phyloP scores from a whole-genome alignment of 2,329 filamentous ascomycete species.

The Phyllachora maydis region DNA sequence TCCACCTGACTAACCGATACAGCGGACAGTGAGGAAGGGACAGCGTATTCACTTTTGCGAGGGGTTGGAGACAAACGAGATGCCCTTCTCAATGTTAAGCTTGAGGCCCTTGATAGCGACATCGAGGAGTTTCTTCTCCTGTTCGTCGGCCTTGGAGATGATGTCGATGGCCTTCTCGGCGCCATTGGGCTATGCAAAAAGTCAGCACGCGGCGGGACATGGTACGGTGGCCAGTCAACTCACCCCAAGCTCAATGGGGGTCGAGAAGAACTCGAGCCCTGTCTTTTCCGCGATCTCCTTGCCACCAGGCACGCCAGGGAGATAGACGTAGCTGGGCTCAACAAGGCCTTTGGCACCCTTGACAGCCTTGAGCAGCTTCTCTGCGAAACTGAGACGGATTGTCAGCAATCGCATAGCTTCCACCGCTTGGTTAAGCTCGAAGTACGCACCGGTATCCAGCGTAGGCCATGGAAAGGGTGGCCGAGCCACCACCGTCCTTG shows the following conservation, averaged over 20 bases:
- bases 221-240: slow-evolving; percentile 16
- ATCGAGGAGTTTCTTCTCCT: slow-evolving; percentile 76
- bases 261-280: slow-evolving; percentile 85
- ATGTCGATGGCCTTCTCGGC: slow-evolving; percentile 72
- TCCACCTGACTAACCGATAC: slow-evolving; percentile 1
- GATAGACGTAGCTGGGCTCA: slow-evolving; percentile 91
- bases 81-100: slow-evolving; percentile 86
- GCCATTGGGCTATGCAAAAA: slow-evolving; percentile 44
- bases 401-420: slow-evolving; percentile 4
- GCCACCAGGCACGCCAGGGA: slow-evolving; percentile 73
- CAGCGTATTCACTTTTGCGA: slow-evolving; percentile 59
- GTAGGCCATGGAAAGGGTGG: slow-evolving; percentile 74
- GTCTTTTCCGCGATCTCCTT: slow-evolving; percentile 69
- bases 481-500: slow-evolving; percentile 66
- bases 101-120: slow-evolving; percentile 59
- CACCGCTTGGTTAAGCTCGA: background rate
- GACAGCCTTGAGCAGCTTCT: slow-evolving; percentile 75
- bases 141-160: slow-evolving; percentile 54
- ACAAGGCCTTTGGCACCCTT: slow-evolving; percentile 85
- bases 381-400: slow-evolving; percentile 61
- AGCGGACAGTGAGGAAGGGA: too few species aligned
- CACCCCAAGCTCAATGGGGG: slow-evolving; percentile 89
- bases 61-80: slow-evolving; percentile 73
- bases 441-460: slow-evolving; percentile 65
- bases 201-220: slow-evolving; percentile 10